These are phyloP conservation scores for Metschnikowia colocasiae DNA, from an alignment of 805 yeast species.

Conservation along the genomic window DNA sequence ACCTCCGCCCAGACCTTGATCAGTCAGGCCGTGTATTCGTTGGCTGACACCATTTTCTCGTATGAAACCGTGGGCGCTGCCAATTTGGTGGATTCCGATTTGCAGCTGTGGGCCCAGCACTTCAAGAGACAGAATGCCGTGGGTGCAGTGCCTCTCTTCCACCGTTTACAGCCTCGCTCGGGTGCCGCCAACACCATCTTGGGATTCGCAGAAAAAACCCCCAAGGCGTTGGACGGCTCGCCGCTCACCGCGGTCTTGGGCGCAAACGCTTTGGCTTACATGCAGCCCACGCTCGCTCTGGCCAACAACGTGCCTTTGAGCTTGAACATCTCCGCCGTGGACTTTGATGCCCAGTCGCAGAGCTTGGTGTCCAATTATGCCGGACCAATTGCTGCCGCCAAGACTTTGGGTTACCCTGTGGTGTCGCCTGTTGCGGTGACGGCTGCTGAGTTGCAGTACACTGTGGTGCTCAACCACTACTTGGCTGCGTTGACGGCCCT, in stretches of 20 bases:
- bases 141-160: slow-evolving; percentile 58
- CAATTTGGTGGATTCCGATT: slow-evolving; percentile 55
- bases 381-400: slow-evolving; percentile 58
- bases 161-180: slow-evolving; percentile 65
- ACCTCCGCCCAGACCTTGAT: slow-evolving; percentile 55
- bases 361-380: slow-evolving; percentile 62
- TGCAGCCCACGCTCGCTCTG: slow-evolving; percentile 55
- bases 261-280: slow-evolving; percentile 61
- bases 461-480: slow-evolving; percentile 60
- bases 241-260: slow-evolving; percentile 54
- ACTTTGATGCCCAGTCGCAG: slow-evolving; percentile 53
- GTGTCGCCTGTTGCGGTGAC: slow-evolving; percentile 57
- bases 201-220: slow-evolving; percentile 50
- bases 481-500: slow-evolving; percentile 47
- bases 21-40: slow-evolving; percentile 50
- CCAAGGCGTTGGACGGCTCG: slow-evolving; percentile 16
- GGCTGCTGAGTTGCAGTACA: slow-evolving; percentile 60
- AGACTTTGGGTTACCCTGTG: slow-evolving; percentile 60
- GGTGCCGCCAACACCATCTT: slow-evolving; percentile 81
- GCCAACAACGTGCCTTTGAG: slow-evolving; percentile 50
- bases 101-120: slow-evolving; percentile 56
- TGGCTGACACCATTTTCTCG: slow-evolving; percentile 55
- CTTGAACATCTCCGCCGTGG: slow-evolving; percentile 73
- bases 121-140: slow-evolving; percentile 47
- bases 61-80: slow-evolving; percentile 59